Evolutionary conservation across 2,329 filamentous ascomycete genomes (phyloP).

Genomic region (Exophiala sideris): DNA sequence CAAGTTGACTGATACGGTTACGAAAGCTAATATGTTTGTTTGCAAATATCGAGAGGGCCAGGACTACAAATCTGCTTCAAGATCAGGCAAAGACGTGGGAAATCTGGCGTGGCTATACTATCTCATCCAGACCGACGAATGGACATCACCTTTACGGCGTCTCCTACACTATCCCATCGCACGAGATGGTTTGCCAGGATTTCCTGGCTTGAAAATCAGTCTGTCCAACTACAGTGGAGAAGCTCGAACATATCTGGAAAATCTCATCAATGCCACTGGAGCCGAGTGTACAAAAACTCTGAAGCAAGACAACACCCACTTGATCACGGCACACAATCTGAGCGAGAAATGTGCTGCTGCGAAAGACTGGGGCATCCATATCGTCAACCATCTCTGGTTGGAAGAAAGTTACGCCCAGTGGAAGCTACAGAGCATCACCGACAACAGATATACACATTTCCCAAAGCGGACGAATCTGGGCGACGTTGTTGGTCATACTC

Average conservation of each 20-base stretch:
- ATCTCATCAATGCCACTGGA: conserved; percentile 77
- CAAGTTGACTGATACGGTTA: conserved; percentile 60
- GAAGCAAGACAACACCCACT: conserved; percentile 91
- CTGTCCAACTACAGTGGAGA: conserved; percentile 97
- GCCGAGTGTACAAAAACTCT: conserved; percentile 92
- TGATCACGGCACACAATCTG: conserved; percentile 82
- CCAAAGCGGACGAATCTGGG: conserved; percentile 85
- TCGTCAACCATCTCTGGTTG: conserved; percentile 94
- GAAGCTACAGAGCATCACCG: conserved; percentile 67
- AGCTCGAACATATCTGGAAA: conserved; percentile 88
- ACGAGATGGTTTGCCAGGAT: conserved; percentile 71
- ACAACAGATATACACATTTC: conserved; percentile 78
- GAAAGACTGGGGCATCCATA: conserved; percentile 83
- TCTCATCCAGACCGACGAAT: conserved; percentile 81
- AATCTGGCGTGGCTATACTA: conserved; percentile 94
- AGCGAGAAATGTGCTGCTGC: conserved; percentile 94
- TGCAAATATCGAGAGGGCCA: conserved; percentile 81
- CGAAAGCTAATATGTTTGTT: conserved; percentile 76
- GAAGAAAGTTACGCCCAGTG: conserved; percentile 96
- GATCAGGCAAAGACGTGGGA: conserved; percentile 76
- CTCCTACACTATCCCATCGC: conserved; percentile 89
- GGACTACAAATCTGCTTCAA: conserved; percentile 74
- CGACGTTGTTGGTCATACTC: conserved; percentile 87
- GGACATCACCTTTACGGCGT: conserved; percentile 78
- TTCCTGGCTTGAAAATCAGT: conserved; percentile 73